Base-by-base conservation (phyloP, 2,329 filamentous ascomycete genomes). In the Aotearoamyces nothofagi region DNA sequence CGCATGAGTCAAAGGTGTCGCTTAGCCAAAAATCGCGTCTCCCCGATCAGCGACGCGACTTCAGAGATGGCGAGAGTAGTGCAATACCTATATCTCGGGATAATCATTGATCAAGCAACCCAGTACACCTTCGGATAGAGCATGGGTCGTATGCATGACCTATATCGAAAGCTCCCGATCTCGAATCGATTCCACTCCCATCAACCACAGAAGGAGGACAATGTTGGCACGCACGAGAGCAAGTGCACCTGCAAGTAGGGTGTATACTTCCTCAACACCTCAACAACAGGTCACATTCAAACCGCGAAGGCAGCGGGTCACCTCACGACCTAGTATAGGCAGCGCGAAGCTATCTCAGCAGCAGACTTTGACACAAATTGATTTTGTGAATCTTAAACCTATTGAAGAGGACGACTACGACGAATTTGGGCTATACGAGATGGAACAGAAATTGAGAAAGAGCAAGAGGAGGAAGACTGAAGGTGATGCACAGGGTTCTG, bases 331-430 rank as follows among this genome's bases (percentile, higher is more conserved):
- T 39, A 34, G 25, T 39, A 46, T 22, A 44, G 39, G 5, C 45
- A 49, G 24, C 22, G 7, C 12, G 15, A 24, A 24, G 22, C 22
- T 24, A 5, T 13, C 15, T 3, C 12, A n/a, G n/a, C 24, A 26
- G n/a, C n/a, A 11, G 5, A 47, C 40, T 5, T 38, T 49, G 9
- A 47, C 42, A 3, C 45, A 49, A 24, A 32, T 49, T 23, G 35
- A 44, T 14, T 36, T n/a, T 19, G 26, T 41, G 34, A 45, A 37
- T 26, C 39, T 39, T 19, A 33, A 15, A 11, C 35, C 33, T 5
- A 30, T 27, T 5, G n/a, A n/a, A 8, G 38, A 37, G 9, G 34
- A 37, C 3, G 27, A 31, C 14, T 30, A 30, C 22, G 30, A 30
- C 28, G 27, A 32, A 4, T 32, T 13, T 11, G 26, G 22, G 14